Percentiles rank a stretch among this genome's conserved stretches.
phyloP scores from a whole-genome alignment of 2,329 filamentous ascomycete genomes.

The Juglanconis juglandina region DNA sequence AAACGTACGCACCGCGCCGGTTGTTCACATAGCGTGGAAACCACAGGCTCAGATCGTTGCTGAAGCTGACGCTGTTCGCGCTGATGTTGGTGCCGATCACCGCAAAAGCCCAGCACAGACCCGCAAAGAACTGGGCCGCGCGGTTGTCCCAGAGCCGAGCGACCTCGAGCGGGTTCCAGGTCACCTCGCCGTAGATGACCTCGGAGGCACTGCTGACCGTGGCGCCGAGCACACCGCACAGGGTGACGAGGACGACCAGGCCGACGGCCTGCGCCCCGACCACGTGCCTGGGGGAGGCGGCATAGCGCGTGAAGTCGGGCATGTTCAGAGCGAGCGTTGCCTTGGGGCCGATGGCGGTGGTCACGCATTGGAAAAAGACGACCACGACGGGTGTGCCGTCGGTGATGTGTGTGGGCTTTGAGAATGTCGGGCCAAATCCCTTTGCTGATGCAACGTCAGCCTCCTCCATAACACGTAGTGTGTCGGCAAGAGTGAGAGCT shows the following conservation, averaged over 20 bases:
- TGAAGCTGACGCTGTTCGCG: constrained; percentile 48
- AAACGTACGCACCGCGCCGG: constrained; percentile 50
- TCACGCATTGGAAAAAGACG: constrained; percentile 26
- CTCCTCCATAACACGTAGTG: not conserved
- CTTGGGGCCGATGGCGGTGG: not conserved
- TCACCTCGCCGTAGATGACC: not conserved
- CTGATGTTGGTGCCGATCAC: constrained; percentile 39
- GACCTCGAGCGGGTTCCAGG: not conserved
- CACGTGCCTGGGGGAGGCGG: not conserved
- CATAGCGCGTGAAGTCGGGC: not conserved
- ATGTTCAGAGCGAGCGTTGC: not conserved
- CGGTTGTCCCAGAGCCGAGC: not conserved
- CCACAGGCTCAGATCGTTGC: constrained; percentile 44
- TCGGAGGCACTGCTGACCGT: not conserved
- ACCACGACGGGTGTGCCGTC: constrained; percentile 25
- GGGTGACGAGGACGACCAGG: not conserved
- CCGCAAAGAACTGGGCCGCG: not conserved
- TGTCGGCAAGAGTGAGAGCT: not conserved
- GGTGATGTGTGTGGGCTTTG: constrained; percentile 41
- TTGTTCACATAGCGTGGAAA: constrained; percentile 40
- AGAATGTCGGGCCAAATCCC: constrained; percentile 28
- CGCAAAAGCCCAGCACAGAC: not conserved
- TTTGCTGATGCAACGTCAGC: not conserved
- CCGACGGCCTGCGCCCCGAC: not conserved
- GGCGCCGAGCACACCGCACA: not conserved